A percentile compares a stretch with the other conserved stretches of the same genome.
These are phyloP conservation scores for Candida pini DNA, from an alignment of 805 yeast species.

Conservation along the genomic window DNA sequence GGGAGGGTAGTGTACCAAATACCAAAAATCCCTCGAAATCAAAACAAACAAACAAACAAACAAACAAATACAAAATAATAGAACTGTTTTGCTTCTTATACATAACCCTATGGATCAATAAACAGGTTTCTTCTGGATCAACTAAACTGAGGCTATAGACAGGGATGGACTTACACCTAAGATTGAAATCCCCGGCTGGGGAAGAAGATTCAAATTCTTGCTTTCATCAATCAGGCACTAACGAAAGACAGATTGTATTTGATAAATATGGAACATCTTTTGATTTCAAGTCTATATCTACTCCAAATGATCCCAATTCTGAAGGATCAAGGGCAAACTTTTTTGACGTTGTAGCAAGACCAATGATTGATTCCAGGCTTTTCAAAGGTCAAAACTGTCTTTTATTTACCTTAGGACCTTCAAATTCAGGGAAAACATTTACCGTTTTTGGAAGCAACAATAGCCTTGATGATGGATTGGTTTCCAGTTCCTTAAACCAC, in stretches of 20 bases:
- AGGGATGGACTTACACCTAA: slow-evolving; percentile 24
- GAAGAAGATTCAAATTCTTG: slow-evolving; percentile 11
- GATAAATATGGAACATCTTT: slow-evolving; percentile 21
- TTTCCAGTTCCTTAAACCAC: slow-evolving; percentile 14
- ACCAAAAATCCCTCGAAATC: too few species aligned
- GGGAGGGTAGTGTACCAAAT: too few species aligned
- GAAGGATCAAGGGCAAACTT: slow-evolving; percentile 27
- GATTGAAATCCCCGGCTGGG: slow-evolving; percentile 32
- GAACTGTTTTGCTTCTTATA: too few species aligned
- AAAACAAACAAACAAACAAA: too few species aligned
- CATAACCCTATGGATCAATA: too few species aligned
- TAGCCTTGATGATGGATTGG: slow-evolving; percentile 12
- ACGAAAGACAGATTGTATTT: slow-evolving; percentile 20
- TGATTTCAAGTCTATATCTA: slow-evolving; percentile 21
- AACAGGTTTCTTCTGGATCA: too few species aligned
- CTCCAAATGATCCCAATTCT: slow-evolving; percentile 25
- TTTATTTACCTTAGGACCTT: slow-evolving; percentile 47
- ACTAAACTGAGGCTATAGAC: not conserved
- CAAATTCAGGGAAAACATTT: slow-evolving; percentile 45
- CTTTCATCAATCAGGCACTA: slow-evolving; percentile 12
- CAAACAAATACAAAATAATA: too few species aligned
- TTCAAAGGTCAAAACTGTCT: slow-evolving; percentile 34
- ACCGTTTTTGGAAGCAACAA: slow-evolving; percentile 33
- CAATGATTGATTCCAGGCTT: slow-evolving; percentile 27
- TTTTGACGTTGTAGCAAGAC: slow-evolving; percentile 29